These are phyloP conservation scores for Xylariaceae sp. DNA, from an alignment of 2,329 filamentous ascomycete genomes.

Conservation along the genomic window DNA sequence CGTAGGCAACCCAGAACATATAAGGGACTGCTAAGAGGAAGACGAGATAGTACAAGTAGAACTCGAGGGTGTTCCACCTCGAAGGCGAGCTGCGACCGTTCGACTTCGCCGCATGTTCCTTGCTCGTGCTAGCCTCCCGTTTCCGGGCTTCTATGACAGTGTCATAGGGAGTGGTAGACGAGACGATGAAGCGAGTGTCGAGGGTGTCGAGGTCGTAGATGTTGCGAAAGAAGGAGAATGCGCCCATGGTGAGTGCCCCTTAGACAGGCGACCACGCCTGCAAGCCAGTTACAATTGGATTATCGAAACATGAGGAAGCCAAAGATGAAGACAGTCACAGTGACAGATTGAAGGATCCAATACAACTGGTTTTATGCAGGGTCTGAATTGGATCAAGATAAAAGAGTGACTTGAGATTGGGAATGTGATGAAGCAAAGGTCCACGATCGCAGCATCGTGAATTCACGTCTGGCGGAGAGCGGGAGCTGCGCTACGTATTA, in stretches of 20 bases:
- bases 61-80: conserved; percentile 83
- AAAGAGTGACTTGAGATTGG: conserved; percentile 7
- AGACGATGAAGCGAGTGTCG: conserved; percentile 59
- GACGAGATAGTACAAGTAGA: conserved; percentile 71
- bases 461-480: no score
- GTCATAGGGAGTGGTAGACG: conserved; percentile 63
- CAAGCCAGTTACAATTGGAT: conserved; percentile 5
- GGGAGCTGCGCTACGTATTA: no score
- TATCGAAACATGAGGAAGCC: conserved; percentile 17
- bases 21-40: conserved; percentile 63
- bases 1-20: conserved; percentile 88
- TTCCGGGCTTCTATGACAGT: conserved; percentile 48
- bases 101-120: conserved; percentile 40
- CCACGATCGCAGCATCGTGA: no score
- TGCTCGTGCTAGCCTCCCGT: conserved; percentile 38
- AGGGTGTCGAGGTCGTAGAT: conserved; percentile 63
- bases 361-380: no score
- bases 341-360: no score
- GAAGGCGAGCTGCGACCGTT: conserved; percentile 48
- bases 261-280: conserved; percentile 19
- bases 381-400: no score
- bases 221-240: conserved; percentile 33
- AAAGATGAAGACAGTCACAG: neutral
- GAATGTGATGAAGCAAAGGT: neutral
- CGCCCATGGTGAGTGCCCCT: conserved; percentile 35